Conservation (phyloP, 1,139 yeast genomes). For the Blastobotrys raffinosifermentans region DNA sequence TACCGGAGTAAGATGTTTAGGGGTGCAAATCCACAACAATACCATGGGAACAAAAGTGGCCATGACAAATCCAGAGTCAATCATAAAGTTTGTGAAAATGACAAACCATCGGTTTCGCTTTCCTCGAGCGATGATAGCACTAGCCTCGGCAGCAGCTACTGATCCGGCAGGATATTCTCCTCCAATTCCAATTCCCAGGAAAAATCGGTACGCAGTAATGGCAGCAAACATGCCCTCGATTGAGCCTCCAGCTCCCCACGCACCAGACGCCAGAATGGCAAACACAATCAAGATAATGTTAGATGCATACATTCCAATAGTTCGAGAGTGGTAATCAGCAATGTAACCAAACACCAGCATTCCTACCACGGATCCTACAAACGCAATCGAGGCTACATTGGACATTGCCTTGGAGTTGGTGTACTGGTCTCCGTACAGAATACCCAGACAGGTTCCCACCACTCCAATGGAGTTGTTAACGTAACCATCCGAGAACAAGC, state of each 20-base stretch:
- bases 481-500: conserved; percentile 86
- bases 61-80: conserved; percentile 80
- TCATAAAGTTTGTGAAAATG: conserved; percentile 85
- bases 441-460: conserved; percentile 60
- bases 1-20: conserved; percentile 65
- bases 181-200: conserved; percentile 70
- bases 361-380: conserved; percentile 89
- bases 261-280: conserved; percentile 72
- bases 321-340: conserved; percentile 74
- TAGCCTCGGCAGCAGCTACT: conserved; percentile 90
- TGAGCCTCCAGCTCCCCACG: conserved; percentile 74
- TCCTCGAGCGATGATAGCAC: conserved; percentile 70
- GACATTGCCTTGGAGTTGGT: conserved; percentile 59
- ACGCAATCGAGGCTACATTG: conserved; percentile 82
- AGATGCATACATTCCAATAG: conserved; percentile 72
- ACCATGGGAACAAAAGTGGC: conserved; percentile 85
- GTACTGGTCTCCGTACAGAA: conserved; percentile 59
- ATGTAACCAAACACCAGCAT: conserved; percentile 72
- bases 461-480: conserved; percentile 78
- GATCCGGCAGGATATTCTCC: conserved; percentile 94
- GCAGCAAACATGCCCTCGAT: conserved; percentile 73
- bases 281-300: conserved; percentile 67
- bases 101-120: conserved; percentile 82
- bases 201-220: conserved; percentile 75
- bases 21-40: conserved; percentile 72